Evolutionary conservation across 2,329 filamentous ascomycete species (phyloP), one percentile per base, ranked within the genome.

Genomic region (Coniosporium tulheliwenetii): DNA sequence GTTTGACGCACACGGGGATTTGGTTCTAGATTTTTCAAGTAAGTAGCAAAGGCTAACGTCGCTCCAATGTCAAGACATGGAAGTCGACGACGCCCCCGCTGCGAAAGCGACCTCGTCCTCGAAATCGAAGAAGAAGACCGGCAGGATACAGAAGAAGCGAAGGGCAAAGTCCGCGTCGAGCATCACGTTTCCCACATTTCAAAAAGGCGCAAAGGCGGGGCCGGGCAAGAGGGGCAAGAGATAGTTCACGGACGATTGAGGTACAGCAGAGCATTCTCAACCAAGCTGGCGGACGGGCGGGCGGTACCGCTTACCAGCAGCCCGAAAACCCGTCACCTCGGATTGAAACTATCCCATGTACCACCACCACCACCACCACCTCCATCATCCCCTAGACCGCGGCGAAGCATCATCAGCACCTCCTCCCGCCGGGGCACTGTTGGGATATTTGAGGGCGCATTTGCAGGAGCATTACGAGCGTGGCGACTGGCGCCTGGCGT

Each of bases 121-220:
- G 33, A 41, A 42, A 37, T 52, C 51, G 40, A 50, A 52, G 43
- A 58, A 53, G 41, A 58, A 60, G 45, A 43, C 44, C 12, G 55
- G 54, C n/a, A 50, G 55, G 41, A 43, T 56, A 31, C 52, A 51
- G 39, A 52, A 55, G 47, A 61, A 60, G 50, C 54, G 55, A 19
- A 52, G 54, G 33, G 49, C 48, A 33, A 62, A 61, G 50, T 53
- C 60, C 5, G 48, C 51, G 36, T 64, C 63, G 50, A 54, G 52
- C 41, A 58, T 63, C 34, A 44, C 57, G 10, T 65, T 65, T 46
- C 45, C 50, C n/a, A 48, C 46, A 37, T 35, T n/a, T 26, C 12
- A 37, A 2, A 37, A 37, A 15, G 36, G 36, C 2, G 16, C 10
- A 10, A 46, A 48, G 38, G 43, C 45, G 33, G 37, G 41, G 34